Conservation (phyloP, 352 stramenopile species). For the Pseudoperonospora humuli region DNA sequence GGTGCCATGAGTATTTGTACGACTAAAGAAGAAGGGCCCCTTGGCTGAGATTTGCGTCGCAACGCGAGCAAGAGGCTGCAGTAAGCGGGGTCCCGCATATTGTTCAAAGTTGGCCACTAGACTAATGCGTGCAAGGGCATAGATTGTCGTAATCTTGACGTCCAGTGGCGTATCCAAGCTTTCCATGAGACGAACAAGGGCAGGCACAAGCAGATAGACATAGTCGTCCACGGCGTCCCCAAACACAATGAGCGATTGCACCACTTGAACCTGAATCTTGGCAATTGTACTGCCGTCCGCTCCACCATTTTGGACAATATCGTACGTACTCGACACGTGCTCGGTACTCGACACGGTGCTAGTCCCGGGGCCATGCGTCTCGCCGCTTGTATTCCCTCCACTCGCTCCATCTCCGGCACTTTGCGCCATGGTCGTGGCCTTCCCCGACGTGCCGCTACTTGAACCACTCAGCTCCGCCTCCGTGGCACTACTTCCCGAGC, state of each 20-base stretch:
- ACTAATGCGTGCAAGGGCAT: constrained; percentile 57
- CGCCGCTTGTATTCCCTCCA: constrained; percentile 12
- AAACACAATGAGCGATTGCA: constrained; percentile 88
- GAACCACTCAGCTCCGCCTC: constrained; percentile 22
- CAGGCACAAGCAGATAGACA: constrained; percentile 91
- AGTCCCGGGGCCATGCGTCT: constrained; percentile 11
- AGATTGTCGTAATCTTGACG: constrained; percentile 68
- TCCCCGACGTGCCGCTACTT: constrained; percentile 7
- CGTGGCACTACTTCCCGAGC: constrained; percentile 50
- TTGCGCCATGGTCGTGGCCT: constrained; percentile 2
- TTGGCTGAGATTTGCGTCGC: constrained; percentile 68
- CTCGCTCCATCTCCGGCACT: constrained; percentile 8
- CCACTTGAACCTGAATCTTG: constrained; percentile 72
- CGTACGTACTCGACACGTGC: constrained; percentile 20
- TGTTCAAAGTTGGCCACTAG: constrained; percentile 69
- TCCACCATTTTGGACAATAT: constrained; percentile 22
- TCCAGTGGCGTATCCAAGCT: constrained; percentile 78
- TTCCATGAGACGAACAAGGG: constrained; percentile 90
- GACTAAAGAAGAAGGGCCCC: constrained; percentile 51
- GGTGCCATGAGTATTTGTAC: constrained; percentile 26
- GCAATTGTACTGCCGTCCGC: constrained; percentile 14
- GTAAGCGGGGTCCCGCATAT: constrained; percentile 64
- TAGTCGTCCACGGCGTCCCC: constrained; percentile 90
- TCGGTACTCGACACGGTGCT: constrained; percentile 8
- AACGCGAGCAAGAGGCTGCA: constrained; percentile 64